Evolutionary conservation across 176 grass and related monocot species (phyloP).

Genomic region (Carex scoparia): DNA sequence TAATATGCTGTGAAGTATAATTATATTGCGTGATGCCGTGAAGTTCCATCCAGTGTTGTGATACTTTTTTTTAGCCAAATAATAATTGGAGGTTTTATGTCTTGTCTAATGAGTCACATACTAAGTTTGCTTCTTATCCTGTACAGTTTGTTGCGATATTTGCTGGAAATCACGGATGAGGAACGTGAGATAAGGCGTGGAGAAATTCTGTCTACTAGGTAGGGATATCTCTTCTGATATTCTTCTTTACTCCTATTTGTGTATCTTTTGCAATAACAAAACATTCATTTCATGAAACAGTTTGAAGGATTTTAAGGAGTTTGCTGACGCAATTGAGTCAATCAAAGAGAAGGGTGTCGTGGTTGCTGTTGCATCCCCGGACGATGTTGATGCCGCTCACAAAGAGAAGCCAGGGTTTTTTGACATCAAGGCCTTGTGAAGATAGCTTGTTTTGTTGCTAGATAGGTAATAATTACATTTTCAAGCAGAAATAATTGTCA

Average conservation of each 20-base stretch:
- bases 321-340: conserved; percentile 70
- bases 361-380: conserved; percentile 79
- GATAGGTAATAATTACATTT: conserved; percentile 4
- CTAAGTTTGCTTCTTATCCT: neutral
- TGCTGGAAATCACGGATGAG: conserved; percentile 72
- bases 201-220: conserved; percentile 92
- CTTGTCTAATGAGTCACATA: neutral
- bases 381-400: conserved; percentile 63
- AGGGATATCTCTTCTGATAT: conserved; percentile 22
- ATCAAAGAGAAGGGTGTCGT: conserved; percentile 72
- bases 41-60: neutral
- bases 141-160: conserved; percentile 80
- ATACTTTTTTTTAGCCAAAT: neutral
- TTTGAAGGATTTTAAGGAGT: conserved; percentile 93
- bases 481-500: neutral
- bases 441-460: conserved; percentile 11
- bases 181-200: conserved; percentile 84
- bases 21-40: neutral
- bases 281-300: conserved; percentile 30
- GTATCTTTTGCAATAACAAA: neutral
- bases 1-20: neutral
- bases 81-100: conserved; percentile 2
- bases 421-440: conserved; percentile 70
- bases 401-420: conserved; percentile 47
- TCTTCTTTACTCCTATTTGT: neutral